phyloP scores from a whole-genome alignment of 2,329 filamentous ascomycete genomes.

The Pseudogymnoascus sp. region DNA sequence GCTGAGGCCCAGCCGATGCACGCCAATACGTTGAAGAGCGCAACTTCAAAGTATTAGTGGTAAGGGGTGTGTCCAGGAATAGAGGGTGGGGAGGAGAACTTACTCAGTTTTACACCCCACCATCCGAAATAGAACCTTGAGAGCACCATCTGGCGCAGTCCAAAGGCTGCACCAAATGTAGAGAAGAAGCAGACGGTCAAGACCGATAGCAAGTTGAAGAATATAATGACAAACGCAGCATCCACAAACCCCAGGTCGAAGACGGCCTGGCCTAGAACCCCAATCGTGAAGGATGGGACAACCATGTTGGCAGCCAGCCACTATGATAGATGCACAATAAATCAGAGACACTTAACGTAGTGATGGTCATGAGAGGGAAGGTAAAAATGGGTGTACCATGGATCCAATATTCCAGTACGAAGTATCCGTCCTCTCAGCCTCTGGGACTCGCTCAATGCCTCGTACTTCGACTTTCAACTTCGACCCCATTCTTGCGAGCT shows the following conservation, averaged over 20 bases:
- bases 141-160: constrained; percentile 73
- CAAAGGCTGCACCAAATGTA: constrained; percentile 65
- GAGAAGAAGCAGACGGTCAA: constrained; percentile 69
- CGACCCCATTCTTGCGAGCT: constrained; percentile 53
- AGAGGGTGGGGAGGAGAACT: background rate
- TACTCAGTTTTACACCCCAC: constrained; percentile 59
- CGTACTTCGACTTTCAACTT: constrained; percentile 63
- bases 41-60: constrained; percentile 37
- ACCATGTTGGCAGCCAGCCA: constrained; percentile 76
- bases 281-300: constrained; percentile 67
- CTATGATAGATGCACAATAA: constrained; percentile 29
- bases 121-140: constrained; percentile 70
- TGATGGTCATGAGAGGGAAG: background rate
- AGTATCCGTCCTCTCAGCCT: constrained; percentile 57
- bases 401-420: constrained; percentile 61
- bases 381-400: constrained; percentile 45
- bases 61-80: constrained; percentile 3
- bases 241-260: constrained; percentile 67
- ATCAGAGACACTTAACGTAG: constrained; percentile 9
- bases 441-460: constrained; percentile 67
- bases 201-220: constrained; percentile 68
- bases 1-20: constrained; percentile 69
- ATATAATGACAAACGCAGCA: constrained; percentile 60
- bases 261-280: constrained; percentile 57
- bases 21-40: constrained; percentile 61